These are phyloP conservation scores for Mallotus repandus DNA, from an alignment of 441 rosid species.

Conservation along the genomic window DNA sequence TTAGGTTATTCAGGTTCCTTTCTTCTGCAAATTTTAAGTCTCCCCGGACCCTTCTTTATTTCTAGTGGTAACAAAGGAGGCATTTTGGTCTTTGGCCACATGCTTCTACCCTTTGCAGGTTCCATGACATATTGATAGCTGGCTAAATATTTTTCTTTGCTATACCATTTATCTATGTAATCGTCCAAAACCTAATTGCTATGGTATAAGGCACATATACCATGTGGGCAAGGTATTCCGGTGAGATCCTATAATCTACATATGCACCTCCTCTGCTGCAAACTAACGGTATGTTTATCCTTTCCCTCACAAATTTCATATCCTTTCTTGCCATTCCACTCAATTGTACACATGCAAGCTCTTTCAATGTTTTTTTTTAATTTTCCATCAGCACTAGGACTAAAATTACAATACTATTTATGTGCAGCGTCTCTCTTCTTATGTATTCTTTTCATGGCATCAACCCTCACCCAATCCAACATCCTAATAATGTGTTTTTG, in stretches of 20 bases:
- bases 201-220: too few relatives aligned
- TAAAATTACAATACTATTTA: background rate
- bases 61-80: background rate
- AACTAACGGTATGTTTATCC: too few relatives aligned
- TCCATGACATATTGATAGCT: background rate
- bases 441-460: background rate
- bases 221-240: too few relatives aligned
- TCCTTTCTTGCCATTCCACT: too few relatives aligned
- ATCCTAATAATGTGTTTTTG: background rate
- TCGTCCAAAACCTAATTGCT: too few relatives aligned
- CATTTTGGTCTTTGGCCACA: background rate
- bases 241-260: too few relatives aligned
- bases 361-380: too few relatives aligned
- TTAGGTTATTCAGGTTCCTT: background rate
- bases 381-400: background rate
- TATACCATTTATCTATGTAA: too few relatives aligned
- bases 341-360: too few relatives aligned
- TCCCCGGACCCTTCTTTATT: rapidly evolving
- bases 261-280: too few relatives aligned
- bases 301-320: too few relatives aligned
- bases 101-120: background rate
- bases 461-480: background rate
- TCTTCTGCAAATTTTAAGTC: background rate
- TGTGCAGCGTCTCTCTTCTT: rapidly evolving
- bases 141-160: too few relatives aligned